Evolutionary conservation across 2,329 filamentous ascomycete genomes (phyloP).

Genomic region (Fusarium devonianum): DNA sequence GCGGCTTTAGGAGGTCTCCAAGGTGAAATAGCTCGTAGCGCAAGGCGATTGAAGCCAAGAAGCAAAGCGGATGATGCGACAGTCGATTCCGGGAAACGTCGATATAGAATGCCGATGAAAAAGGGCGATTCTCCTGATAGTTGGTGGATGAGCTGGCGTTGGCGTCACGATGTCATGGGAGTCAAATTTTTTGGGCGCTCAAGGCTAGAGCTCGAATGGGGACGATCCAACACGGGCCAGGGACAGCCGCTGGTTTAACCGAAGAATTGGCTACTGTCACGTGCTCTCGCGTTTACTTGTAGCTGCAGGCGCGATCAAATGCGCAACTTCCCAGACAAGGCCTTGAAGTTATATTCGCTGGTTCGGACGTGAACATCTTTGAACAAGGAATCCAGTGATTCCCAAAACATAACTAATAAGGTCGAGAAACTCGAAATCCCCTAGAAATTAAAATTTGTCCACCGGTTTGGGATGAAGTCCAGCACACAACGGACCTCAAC

Average conservation of each 20-base stretch:
- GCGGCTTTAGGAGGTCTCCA: background rate
- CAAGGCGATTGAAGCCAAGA: background rate
- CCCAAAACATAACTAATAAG: no score
- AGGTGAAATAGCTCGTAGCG: constrained; percentile 1
- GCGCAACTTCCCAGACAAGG: no score
- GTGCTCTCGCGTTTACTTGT: constrained; percentile 18
- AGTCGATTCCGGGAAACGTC: background rate
- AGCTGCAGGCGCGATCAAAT: constrained; percentile 2
- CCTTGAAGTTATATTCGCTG: background rate
- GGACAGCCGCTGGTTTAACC: constrained; percentile 34
- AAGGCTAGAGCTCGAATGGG: constrained; percentile 10
- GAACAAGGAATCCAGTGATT: no score
- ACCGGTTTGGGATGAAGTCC: no score
- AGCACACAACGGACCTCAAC: no score
- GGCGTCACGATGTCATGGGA: constrained; percentile 38
- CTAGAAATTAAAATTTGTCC: no score
- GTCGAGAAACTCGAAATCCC: no score
- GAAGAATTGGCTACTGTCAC: constrained; percentile 34
- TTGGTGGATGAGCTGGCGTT: constrained; percentile 36
- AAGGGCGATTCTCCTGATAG: constrained; percentile 26
- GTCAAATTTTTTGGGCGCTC: constrained; percentile 41
- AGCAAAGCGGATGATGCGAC: background rate
- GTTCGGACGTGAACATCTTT: background rate
- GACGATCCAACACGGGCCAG: constrained; percentile 2
- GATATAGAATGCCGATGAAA: constrained; percentile 16